Evolutionary conservation across 108 stramenopile species (phyloP).

Genomic region (Seminavis robusta): DNA sequence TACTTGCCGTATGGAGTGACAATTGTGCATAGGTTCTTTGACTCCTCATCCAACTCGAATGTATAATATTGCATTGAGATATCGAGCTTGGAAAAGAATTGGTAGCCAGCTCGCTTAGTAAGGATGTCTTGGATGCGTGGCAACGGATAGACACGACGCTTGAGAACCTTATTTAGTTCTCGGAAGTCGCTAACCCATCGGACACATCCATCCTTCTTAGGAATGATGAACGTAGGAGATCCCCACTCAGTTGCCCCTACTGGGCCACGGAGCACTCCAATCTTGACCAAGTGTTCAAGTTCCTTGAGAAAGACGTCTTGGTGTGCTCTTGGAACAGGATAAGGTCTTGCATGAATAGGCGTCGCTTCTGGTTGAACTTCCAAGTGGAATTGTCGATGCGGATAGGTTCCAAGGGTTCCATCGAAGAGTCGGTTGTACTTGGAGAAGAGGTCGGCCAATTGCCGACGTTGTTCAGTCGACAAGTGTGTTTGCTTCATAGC

Average conservation of each 20-base stretch:
- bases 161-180: constrained; percentile 22
- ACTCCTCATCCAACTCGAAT: constrained; percentile 25
- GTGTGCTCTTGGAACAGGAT: constrained; percentile 11
- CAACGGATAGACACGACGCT: constrained; percentile 20
- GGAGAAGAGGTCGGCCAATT: constrained; percentile 11
- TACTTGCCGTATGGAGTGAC: constrained; percentile 41
- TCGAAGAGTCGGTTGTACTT: constrained; percentile 19
- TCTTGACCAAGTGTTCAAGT: constrained; percentile 10
- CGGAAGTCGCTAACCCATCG: constrained; percentile 40
- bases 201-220: constrained; percentile 35
- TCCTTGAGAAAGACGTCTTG: constrained; percentile 20
- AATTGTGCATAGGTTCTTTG: constrained; percentile 23
- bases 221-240: constrained; percentile 25
- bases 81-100: constrained; percentile 27
- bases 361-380: constrained; percentile 15
- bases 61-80: constrained; percentile 39
- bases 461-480: constrained; percentile 7
- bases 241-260: constrained; percentile 20
- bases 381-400: constrained; percentile 25
- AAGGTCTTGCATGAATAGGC: too few relatives aligned
- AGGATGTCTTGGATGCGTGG: constrained; percentile 36
- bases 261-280: constrained; percentile 13
- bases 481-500: constrained; percentile 26
- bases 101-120: constrained; percentile 10
- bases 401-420: constrained; percentile 35